These are phyloP conservation scores for Macroventuria anomochaeta DNA, from an alignment of 2,329 filamentous ascomycete genomes.

Conservation along the genomic window DNA sequence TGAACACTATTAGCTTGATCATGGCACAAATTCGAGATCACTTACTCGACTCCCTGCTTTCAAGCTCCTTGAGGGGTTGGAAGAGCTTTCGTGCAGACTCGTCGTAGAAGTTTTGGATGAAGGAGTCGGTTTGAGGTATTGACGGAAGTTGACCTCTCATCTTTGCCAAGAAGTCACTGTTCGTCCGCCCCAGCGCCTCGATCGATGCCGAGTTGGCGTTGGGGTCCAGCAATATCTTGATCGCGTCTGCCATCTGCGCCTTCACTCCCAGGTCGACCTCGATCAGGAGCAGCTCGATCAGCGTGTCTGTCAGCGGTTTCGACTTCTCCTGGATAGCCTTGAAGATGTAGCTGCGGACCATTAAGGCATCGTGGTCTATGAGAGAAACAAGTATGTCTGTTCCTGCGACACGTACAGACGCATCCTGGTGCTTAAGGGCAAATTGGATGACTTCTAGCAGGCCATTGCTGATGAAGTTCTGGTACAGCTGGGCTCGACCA, in stretches of 20 bases:
- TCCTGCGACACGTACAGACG: slow-evolving; percentile 85
- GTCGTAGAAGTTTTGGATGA: slow-evolving; percentile 89
- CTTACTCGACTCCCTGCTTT: slow-evolving; percentile 65
- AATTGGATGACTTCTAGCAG: slow-evolving; percentile 90
- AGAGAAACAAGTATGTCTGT: slow-evolving; percentile 93
- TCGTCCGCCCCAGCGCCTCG: slow-evolving; percentile 66
- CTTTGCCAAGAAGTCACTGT: slow-evolving; percentile 72
- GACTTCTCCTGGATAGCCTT: slow-evolving; percentile 88
- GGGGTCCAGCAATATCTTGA: slow-evolving; percentile 90
- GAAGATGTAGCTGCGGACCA: slow-evolving; percentile 93
- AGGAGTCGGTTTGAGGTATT: slow-evolving; percentile 78
- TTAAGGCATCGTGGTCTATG: slow-evolving; percentile 92
- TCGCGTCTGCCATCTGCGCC: slow-evolving; percentile 91
- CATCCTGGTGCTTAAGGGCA: slow-evolving; percentile 83
- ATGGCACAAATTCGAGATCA: background rate
- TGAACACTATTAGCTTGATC: slow-evolving; percentile 42
- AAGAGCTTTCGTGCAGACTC: slow-evolving; percentile 85
- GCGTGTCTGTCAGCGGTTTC: slow-evolving; percentile 83
- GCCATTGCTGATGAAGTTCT: slow-evolving; percentile 87
- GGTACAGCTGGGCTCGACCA: slow-evolving; percentile 80
- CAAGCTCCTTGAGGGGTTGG: slow-evolving; percentile 81
- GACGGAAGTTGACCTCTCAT: slow-evolving; percentile 58
- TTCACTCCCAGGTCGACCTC: slow-evolving; percentile 95
- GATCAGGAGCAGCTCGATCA: slow-evolving; percentile 89
- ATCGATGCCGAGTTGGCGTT: slow-evolving; percentile 65